These are phyloP conservation scores for Ganoderma multipileum DNA, from an alignment of 1,284 basidiomycete genomes.

Conservation along the genomic window DNA sequence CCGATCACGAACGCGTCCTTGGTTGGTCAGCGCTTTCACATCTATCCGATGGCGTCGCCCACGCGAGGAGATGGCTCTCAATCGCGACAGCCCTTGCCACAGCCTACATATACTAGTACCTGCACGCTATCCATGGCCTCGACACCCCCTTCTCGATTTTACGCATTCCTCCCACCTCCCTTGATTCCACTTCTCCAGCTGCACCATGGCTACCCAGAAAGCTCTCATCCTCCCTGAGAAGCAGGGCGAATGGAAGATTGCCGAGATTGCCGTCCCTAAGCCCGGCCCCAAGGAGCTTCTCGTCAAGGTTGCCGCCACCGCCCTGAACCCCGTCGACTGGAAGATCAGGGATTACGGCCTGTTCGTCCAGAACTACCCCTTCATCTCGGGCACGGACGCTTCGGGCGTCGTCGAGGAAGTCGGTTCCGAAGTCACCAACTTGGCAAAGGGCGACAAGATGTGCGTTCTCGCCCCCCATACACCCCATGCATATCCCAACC, in stretches of 20 bases:
- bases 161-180: neutral
- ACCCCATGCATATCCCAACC: neutral
- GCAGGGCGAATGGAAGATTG: conserved; percentile 19
- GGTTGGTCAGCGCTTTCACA: neutral
- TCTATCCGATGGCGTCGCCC: neutral
- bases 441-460: conserved; percentile 58
- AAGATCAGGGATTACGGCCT: conserved; percentile 42
- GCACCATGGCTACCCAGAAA: conserved; percentile 15
- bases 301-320: conserved; percentile 43
- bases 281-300: conserved; percentile 41
- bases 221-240: conserved; percentile 23
- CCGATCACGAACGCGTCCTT: neutral
- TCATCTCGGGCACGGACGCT: conserved; percentile 53
- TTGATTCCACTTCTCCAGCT: neutral
- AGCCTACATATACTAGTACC: neutral
- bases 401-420: conserved; percentile 54
- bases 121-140: no score
- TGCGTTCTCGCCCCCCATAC: conserved; percentile 27
- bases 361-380: conserved; percentile 40
- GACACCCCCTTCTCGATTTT: neutral
- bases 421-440: conserved; percentile 48
- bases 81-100: neutral
- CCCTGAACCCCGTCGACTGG: conserved; percentile 49
- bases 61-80: neutral
- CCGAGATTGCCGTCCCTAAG: conserved; percentile 15